Evolutionary conservation across 176 grass and related monocot genomes (phyloP), one percentile per base, ranked within the genome.

Genomic region (Thinopyrum elongatum): DNA sequence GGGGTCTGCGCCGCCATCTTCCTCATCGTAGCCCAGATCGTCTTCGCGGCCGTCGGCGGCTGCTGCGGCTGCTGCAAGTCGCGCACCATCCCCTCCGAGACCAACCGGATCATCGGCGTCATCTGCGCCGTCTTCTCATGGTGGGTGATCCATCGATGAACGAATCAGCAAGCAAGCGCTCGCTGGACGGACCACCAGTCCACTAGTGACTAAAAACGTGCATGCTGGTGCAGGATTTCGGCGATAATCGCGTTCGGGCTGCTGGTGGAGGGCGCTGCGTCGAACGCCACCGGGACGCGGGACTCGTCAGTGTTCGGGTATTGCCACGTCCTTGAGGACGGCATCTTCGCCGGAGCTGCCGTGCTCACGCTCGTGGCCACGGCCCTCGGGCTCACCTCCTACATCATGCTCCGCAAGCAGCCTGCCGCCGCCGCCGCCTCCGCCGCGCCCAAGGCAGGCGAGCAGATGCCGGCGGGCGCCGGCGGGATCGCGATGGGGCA

Each of bases 21-120:
- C 88, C 78, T 90, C 1, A 0, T 80, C 42, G 29, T 35, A 0
- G 87, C 42, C 23, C 87, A 89, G 82, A 38, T 80, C 82, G 30
- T 36, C 38, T 11, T 86, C 51, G 10, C 83, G 17, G 63, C 30
- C 22, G 64, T 36, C 21, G 79, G 83, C 36, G 83, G 83, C 71
- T 90, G 88, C 71, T 90, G 88, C n/a, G 83, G 88, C 11, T 82
- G 79, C 88, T 82, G 83, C 88, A 85, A 59, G 71, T 82, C 83
- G 8, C 83, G 79, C 15, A 41, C 72, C 61, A 70, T 84, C 2
- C 76, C 76, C 1, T 84, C 82, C 17, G 27, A 42, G 58, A 12
- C 88, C 73, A 83, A 65, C 74, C 80, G 65, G 5, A 21, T 79
- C 31, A 7, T 46, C 29, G 80, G 84, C 41, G 16, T 79, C 74